phyloP scores from a whole-genome alignment of 306 rosid species.

The Trichosanthes truncata region DNA sequence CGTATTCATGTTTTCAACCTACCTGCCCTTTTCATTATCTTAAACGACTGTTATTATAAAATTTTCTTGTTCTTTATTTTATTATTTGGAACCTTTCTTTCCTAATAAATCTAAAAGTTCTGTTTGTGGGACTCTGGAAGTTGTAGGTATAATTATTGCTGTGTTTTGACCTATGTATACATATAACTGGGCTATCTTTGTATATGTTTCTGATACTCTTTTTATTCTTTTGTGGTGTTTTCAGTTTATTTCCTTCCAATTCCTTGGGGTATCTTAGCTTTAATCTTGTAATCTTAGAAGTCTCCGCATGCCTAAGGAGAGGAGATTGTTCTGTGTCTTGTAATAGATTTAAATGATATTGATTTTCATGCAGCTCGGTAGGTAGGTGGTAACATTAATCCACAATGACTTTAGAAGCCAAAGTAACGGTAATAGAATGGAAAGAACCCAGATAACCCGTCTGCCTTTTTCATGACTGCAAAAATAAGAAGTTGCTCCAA shows the following conservation, averaged over 20 bases:
- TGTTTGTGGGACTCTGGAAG: not conserved
- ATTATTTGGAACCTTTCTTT: not conserved
- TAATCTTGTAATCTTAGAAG: not conserved
- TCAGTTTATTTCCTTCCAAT: not conserved
- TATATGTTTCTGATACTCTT: not conserved
- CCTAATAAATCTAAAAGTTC: not conserved
- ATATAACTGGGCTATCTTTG: not conserved
- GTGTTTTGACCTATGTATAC: not conserved
- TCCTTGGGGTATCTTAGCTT: not conserved
- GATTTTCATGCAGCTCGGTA: not conserved
- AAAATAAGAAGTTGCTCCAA: slow-evolving; percentile 70
- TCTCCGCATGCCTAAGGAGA: slow-evolving; percentile 12
- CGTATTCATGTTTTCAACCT: not conserved
- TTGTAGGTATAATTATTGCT: not conserved
- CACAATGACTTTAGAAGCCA: not conserved
- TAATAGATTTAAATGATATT: not conserved
- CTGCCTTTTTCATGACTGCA: slow-evolving; percentile 61
- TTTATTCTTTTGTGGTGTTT: not conserved
- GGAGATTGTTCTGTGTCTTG: slow-evolving; percentile 3
- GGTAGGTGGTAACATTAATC: not conserved
- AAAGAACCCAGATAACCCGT: slow-evolving; percentile 8
- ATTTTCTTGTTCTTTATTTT: not conserved
- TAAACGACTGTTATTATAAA: not conserved
- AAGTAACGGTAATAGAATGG: slow-evolving; percentile 8
- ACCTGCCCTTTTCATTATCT: not conserved